These are phyloP conservation scores for Salix arbutifolia DNA, from an alignment of 345 rosid genomes.

Conservation along the genomic window DNA sequence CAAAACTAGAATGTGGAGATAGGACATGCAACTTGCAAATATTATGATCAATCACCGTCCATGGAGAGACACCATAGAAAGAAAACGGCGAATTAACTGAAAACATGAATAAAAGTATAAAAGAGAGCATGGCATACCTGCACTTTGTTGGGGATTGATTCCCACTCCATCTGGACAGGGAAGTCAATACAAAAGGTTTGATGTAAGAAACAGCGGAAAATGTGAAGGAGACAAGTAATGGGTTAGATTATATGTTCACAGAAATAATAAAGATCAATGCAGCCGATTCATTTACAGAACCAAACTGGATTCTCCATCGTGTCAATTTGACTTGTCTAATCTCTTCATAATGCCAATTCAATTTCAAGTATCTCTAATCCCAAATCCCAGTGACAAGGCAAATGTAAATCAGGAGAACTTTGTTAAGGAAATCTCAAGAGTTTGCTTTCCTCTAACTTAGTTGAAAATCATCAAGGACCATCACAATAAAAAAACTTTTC, in stretches of 20 bases:
- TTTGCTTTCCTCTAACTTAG: background rate
- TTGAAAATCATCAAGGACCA: background rate
- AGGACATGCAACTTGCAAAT: background rate
- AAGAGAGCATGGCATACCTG: slow-evolving; percentile 47
- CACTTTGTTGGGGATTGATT: slow-evolving; percentile 96
- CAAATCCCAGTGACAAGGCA: background rate
- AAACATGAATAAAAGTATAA: background rate
- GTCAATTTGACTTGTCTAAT: background rate
- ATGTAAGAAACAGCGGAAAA: background rate
- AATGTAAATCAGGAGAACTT: background rate
- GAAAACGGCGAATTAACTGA: background rate
- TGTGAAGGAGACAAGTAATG: background rate
- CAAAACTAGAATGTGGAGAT: background rate
- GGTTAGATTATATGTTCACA: background rate
- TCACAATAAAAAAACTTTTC: background rate
- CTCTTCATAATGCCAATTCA: background rate
- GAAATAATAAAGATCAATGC: background rate
- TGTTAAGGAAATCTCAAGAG: background rate
- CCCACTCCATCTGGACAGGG: slow-evolving; percentile 85
- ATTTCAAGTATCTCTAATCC: background rate
- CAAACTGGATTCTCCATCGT: background rate
- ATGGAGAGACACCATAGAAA: background rate
- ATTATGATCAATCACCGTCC: background rate
- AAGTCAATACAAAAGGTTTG: slow-evolving; percentile 6
- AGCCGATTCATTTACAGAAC: background rate